phyloP scores from a whole-genome alignment of 768 basidiomycete genomes.

The Tulasnella sp. region DNA sequence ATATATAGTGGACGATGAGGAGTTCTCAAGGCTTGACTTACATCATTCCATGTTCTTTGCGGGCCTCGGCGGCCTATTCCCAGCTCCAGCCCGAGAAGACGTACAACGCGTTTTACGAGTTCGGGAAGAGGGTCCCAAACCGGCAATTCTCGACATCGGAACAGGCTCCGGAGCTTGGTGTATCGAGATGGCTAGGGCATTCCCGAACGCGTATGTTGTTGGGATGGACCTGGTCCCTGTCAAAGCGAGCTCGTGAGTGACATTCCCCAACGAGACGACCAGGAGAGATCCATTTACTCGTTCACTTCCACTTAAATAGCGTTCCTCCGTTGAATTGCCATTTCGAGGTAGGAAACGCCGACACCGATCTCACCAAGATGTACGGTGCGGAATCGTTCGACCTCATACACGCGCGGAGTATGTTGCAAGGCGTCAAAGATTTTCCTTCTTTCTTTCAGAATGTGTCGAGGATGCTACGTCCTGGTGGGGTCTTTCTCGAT shows the following conservation, averaged over 20 bases:
- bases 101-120: neutral
- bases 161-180: constrained; percentile 24
- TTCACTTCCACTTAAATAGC: neutral
- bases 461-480: neutral
- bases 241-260: constrained; percentile 1
- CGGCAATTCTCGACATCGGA: constrained; percentile 23
- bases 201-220: constrained; percentile 10
- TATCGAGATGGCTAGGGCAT: constrained; percentile 12
- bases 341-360: neutral
- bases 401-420: neutral
- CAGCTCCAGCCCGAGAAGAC: neutral
- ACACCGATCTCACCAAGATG: neutral
- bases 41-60: neutral
- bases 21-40: neutral
- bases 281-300: too few species aligned
- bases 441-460: neutral
- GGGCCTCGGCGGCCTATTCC: neutral
- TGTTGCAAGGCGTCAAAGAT: neutral
- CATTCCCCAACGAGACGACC: too few species aligned
- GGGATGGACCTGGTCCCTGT: constrained; percentile 15
- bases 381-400: neutral
- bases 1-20: neutral
- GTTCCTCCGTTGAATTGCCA: neutral
- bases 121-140: neutral
- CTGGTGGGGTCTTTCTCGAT: neutral